Evolutionary conservation across 139 green algal species (phyloP), one percentile per base, ranked within the genome.

Genomic region (Chlorella sp.): DNA sequence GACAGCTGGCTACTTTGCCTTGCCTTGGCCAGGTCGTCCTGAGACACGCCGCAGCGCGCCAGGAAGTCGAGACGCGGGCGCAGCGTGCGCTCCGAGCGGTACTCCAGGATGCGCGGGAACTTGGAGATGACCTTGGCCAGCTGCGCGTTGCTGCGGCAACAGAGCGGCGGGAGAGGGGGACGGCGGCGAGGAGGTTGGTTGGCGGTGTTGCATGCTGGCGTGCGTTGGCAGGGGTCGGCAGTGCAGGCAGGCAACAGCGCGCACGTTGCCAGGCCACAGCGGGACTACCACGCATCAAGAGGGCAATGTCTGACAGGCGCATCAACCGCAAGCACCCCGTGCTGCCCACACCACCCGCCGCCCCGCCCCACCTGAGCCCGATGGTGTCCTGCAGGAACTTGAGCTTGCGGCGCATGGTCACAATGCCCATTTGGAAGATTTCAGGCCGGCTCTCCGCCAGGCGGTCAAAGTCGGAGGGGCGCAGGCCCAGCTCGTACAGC

Each of bases 51-150:
- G 60, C 79, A 86, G 22, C 65, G 58, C 51, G 62, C 38, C 32
- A 96, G 77, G 56, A 94, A 95, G 14, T 89, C 81, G 5, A 96
- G 83, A 34, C 90, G 84, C 11, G 89, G 85, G 13, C 84, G 81
- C 36, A 93, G 34, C 11, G 89, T 91, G 82, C 86, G 77, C 58
- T 93, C 89, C 8, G 68, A 76, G 34, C 78, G 69, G 51, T 93
- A 90, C 83, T 93, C 88, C 51, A 91, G 65, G n/a, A 94, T 86
- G 41, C 89, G 80, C 7, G 92, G 92, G 68, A 90, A 90, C 44
- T 90, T 90, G 38, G 84, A 64, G 14, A 95, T 76, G 48, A 95
- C 77, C 72, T 94, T 92, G 43, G 51, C 62, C 58, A 95, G 75
- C 30, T 92, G 80, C 19, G 73, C 85, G 26, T 90, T 46, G 58